A percentile compares a stretch with the other conserved stretches of the same genome.
Evolutionary conservation across 2,329 filamentous ascomycete genomes (phyloP).

Genomic region (Blastomyces gilchristii): DNA sequence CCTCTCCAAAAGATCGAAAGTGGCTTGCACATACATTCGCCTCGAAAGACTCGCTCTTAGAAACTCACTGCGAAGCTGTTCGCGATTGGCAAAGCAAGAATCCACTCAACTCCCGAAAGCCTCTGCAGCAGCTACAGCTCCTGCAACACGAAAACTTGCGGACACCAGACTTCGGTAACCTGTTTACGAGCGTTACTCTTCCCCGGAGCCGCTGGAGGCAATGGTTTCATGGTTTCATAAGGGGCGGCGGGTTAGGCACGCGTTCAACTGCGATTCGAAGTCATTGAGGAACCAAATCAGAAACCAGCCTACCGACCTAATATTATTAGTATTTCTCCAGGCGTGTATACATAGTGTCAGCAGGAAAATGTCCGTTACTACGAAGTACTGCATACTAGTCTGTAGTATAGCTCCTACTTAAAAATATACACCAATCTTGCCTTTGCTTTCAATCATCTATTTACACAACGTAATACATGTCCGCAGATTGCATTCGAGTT

Average conservation of each 20-base stretch:
- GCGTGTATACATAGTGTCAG: background rate
- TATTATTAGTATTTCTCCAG: background rate
- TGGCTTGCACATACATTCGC: slow-evolving; percentile 7
- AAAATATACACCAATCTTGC: background rate
- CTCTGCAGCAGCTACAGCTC: slow-evolving; percentile 2
- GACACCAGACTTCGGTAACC: slow-evolving; percentile 1
- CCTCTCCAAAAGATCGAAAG: background rate
- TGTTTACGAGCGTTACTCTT: slow-evolving; percentile 3
- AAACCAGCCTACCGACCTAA: background rate
- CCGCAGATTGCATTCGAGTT: background rate
- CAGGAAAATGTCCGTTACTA: background rate
- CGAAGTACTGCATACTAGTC: background rate
- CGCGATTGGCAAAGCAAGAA: background rate
- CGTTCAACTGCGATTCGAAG: background rate
- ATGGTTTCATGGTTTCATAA: background rate
- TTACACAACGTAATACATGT: background rate
- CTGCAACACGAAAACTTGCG: slow-evolving; percentile 3
- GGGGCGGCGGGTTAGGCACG: background rate
- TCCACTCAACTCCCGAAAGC: background rate
- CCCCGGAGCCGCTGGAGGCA: background rate
- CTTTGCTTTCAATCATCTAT: slow-evolving; percentile 1
- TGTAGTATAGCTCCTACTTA: background rate
- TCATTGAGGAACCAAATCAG: background rate
- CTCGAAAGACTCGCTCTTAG: slow-evolving; percentile 5
- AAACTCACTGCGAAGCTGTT: slow-evolving; percentile 4